Evolutionary conservation across 331 rosid genomes (phyloP), one percentile per base, ranked within the genome.

Genomic region (Rhamnella rubrinervis): DNA sequence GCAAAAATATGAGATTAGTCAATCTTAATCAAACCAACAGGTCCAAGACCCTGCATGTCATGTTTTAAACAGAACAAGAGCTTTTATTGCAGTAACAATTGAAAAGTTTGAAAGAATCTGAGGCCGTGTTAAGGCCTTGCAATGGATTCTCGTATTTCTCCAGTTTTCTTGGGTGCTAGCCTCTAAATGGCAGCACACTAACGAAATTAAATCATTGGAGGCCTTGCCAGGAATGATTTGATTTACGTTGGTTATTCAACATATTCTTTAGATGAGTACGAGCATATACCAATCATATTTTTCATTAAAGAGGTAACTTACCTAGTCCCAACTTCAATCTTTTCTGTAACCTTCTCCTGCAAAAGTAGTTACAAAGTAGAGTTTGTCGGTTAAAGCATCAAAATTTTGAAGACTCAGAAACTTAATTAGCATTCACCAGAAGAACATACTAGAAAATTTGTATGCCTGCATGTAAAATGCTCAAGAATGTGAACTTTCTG

Each of bases 1-100:
- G 85, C 79, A 72, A 72, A 47, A 66, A 67, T 20, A 59, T 40
- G 64, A 50, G 7, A 26, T 44, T 11, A 49, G 57, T 21, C 44
- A 57, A 71, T 28, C 38, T 1, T 31, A 31, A 31, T 31, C 35
- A 31, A 31, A 31, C 5, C 35, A 31, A 31, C 35, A 23, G 23
- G 23, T 23, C 23, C 23, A 23, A 23, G 23, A 31, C 35, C 0
- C 6, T 18, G 35, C 9, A n/a, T 5, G 11, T 44, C 49, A 44
- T 9, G 11, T 44, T 44, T 44, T 44, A 44, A 44, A 31, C 35
- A 2, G 35, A 4, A 31, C 0, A 31, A 31, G 4, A 31, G 5
- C 35, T 31, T 31, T 31, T 31, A 3, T 2, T 31, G 35, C 35
- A 3, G 35, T 23, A 23, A 23, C 23, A 23, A 23, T 23, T 0